These are phyloP conservation scores for Acacia crassicarpa DNA, from an alignment of 306 rosid genomes.

Conservation along the genomic window DNA sequence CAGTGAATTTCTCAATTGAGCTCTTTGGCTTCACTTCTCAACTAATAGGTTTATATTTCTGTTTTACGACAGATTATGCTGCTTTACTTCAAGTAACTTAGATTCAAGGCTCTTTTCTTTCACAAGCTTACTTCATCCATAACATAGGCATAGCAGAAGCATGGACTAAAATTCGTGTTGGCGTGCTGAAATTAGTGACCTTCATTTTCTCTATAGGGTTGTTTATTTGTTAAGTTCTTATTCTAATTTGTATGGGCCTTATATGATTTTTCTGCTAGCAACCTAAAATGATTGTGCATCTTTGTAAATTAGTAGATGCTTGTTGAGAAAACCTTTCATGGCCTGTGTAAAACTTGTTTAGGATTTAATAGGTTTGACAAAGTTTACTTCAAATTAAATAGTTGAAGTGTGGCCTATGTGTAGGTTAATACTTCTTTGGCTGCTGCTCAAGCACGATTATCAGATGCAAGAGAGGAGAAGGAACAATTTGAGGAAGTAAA, in stretches of 20 bases:
- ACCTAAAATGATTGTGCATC: not conserved
- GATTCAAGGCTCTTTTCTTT: not conserved
- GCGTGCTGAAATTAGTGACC: not conserved
- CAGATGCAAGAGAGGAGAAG: conserved; percentile 88
- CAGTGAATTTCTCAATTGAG: conserved; percentile 1
- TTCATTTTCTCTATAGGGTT: conserved; percentile 1
- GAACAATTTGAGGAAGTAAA: conserved; percentile 98
- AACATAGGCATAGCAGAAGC: conserved; percentile 1
- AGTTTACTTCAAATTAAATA: conserved; percentile 14
- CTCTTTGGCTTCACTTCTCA: conserved; percentile 1
- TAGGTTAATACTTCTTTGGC: conserved; percentile 80
- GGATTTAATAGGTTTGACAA: conserved; percentile 12
- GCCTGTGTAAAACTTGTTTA: not conserved
- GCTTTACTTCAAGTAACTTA: not conserved
- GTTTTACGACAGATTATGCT: not conserved
- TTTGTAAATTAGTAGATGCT: conserved; percentile 16
- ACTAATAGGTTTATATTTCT: not conserved
- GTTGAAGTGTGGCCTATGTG: conserved; percentile 28
- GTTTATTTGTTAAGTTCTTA: conserved; percentile 19
- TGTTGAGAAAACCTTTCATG: conserved; percentile 7
- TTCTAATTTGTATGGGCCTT: conserved; percentile 15
- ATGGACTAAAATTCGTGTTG: not conserved
- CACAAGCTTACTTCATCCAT: not conserved
- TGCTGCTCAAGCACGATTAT: conserved; percentile 86
- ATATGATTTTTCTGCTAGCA: not conserved